Base-by-base conservation (phyloP, 2,329 filamentous ascomycete genomes). In the Westerdykella ornata region DNA sequence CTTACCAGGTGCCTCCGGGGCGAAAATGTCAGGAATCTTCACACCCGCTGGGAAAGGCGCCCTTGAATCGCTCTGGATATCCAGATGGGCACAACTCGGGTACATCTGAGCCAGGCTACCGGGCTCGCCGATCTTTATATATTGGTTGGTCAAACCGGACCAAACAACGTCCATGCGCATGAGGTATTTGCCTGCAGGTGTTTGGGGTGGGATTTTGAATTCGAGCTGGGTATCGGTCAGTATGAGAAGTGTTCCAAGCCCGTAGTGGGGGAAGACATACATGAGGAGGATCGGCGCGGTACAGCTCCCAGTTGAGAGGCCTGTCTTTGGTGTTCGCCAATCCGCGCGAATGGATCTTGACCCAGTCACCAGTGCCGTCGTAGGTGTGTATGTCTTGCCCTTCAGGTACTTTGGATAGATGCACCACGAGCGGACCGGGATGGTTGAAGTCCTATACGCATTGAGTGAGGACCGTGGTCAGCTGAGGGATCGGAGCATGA, bases 141-240 rank as follows among this genome's bases (percentile, higher is more conserved):
- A 19, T 30, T 35, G 5, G 20, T 22, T 22, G 3, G 18, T 28
- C 8, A 39, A 35, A 4, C 37, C 37, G 3, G 42, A 32, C 47
- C 44, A 49, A 15, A 45, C 30, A 13, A 45, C 18, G 18, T 49
- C 44, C 12, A 46, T 37, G 16, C 45, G 45, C 41, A 51, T 36
- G 5, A 51, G 45, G 22, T 51, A 51, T 34, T 48, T 41, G 13
- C 48, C 48, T 14, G 40, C 17, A 5, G 48, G 48, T 11, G 48
- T 51, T 37, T 51, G 43, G 11, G 36, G 18, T 1, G 48, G 48
- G 28, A 51, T 42, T 22, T 43, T 42, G 38, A 48, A 44, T 16
- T 17, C 35, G 14, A 38, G 6, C 42, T 44, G 15, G 13, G 11
- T n/a, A 1, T 15, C 17, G 19, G 15, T 17, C 15, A 14, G 35